A percentile compares a stretch with the other conserved stretches of the same genome.
Conservation (phyloP, 306 rosid species). For the Begonia peltatifolia region DNA sequence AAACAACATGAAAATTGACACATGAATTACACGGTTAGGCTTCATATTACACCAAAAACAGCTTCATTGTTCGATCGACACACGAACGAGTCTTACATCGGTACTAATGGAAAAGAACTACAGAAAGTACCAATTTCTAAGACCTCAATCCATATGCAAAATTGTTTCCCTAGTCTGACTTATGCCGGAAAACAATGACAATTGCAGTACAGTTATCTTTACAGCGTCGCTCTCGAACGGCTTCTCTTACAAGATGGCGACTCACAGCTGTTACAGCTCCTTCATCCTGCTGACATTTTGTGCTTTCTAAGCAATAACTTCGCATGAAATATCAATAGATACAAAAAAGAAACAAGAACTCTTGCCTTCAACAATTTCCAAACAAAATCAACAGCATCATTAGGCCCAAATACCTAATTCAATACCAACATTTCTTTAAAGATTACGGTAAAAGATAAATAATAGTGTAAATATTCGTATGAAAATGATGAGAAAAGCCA, state of each 20-base stretch:
- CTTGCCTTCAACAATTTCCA: constrained; percentile 54
- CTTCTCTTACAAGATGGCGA: constrained; percentile 70
- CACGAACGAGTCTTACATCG: no score
- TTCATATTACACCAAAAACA: not conserved
- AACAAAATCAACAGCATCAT: constrained; percentile 85
- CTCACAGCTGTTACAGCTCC: constrained; percentile 43
- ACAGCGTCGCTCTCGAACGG: constrained; percentile 72
- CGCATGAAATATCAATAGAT: not conserved
- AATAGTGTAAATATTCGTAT: constrained; percentile 1
- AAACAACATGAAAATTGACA: no score
- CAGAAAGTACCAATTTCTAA: not conserved
- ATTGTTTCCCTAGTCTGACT: constrained; percentile 7
- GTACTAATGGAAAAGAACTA: no score
- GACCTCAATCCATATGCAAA: not conserved
- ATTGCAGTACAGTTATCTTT: constrained; percentile 86
- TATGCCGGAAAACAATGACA: constrained; percentile 45
- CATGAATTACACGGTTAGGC: no score
- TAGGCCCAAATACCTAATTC: constrained; percentile 84
- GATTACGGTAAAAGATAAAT: constrained; percentile 7
- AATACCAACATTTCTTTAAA: constrained; percentile 8
- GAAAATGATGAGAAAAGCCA: not conserved
- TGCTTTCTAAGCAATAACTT: no score
- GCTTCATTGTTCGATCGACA: not conserved
- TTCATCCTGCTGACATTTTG: constrained; percentile 34
- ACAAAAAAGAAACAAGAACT: not conserved